A percentile compares a stretch with the other conserved stretches of the same genome.
phyloP scores from a whole-genome alignment of 805 yeast genomes.

The Lipomyces japonicus region DNA sequence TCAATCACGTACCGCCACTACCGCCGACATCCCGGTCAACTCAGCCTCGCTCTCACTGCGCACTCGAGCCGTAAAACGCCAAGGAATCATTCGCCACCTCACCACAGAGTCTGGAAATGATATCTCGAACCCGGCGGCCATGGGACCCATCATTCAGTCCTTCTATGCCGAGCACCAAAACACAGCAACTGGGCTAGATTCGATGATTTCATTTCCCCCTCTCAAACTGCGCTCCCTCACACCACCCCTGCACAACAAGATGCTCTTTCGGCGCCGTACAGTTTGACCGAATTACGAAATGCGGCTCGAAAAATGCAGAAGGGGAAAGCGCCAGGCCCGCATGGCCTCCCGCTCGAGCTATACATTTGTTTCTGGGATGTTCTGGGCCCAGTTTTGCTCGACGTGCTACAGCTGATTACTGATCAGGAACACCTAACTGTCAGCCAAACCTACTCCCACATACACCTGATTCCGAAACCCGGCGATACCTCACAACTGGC shows the following conservation, averaged over 20 bases:
- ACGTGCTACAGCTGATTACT: not conserved
- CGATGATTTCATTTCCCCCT: too few relatives aligned
- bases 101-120: too few relatives aligned
- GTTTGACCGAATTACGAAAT: not conserved
- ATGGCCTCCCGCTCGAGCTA: constrained; percentile 7
- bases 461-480: too few relatives aligned
- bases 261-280: too few relatives aligned
- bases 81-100: not conserved
- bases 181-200: too few relatives aligned
- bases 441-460: not conserved
- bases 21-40: not conserved
- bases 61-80: not conserved
- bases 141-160: not conserved
- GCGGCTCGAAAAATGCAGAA: not conserved
- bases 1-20: too few relatives aligned
- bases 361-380: constrained; percentile 1
- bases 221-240: too few relatives aligned
- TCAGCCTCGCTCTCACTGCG: not conserved
- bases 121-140: too few relatives aligned
- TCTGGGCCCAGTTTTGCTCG: constrained; percentile 3
- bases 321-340: constrained; percentile 5
- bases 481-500: too few relatives aligned
- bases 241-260: too few relatives aligned
- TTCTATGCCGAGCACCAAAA: not conserved
- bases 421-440: not conserved